phyloP scores from a whole-genome alignment of 2,329 filamentous ascomycete species.

The Clonostachys rosea region DNA sequence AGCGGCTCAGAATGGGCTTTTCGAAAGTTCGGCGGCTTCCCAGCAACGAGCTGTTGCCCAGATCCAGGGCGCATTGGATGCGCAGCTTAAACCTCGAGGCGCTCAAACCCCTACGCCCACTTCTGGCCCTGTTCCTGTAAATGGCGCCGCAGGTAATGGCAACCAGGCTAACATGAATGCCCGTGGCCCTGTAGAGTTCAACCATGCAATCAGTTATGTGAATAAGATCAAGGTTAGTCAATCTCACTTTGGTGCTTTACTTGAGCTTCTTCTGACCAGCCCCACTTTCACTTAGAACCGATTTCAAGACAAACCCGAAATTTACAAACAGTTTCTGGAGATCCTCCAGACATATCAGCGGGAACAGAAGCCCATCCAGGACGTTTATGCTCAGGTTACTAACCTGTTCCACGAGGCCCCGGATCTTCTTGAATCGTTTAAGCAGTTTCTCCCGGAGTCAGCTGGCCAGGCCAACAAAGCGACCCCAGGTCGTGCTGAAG shows the following conservation, averaged over 20 bases:
- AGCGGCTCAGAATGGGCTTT: constrained; percentile 25
- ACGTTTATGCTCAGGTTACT: constrained; percentile 96
- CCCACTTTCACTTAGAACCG: constrained; percentile 63
- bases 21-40: constrained; percentile 17
- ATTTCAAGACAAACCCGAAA: constrained; percentile 93
- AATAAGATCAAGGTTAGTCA: constrained; percentile 93
- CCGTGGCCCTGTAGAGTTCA: constrained; percentile 96
- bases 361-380: constrained; percentile 96
- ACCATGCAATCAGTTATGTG: constrained; percentile 98
- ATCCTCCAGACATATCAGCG: constrained; percentile 97
- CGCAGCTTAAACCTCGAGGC: constrained; percentile 43
- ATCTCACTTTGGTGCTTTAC: not conserved
- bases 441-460: constrained; percentile 95
- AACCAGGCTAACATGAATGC: constrained; percentile 60
- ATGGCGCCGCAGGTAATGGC: constrained; percentile 41
- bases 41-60: constrained; percentile 23
- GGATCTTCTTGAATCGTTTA: constrained; percentile 95
- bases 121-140: constrained; percentile 52
- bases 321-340: constrained; percentile 98
- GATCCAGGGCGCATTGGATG: constrained; percentile 26
- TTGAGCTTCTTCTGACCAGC: not conserved
- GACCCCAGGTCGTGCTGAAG: constrained; percentile 59
- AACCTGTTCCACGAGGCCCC: constrained; percentile 89
- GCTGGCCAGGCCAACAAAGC: constrained; percentile 49
- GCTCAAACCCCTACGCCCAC: constrained; percentile 57